Evolutionary conservation across 140 eudicot species (phyloP).

Genomic region (Erigeron philadelphicus): DNA sequence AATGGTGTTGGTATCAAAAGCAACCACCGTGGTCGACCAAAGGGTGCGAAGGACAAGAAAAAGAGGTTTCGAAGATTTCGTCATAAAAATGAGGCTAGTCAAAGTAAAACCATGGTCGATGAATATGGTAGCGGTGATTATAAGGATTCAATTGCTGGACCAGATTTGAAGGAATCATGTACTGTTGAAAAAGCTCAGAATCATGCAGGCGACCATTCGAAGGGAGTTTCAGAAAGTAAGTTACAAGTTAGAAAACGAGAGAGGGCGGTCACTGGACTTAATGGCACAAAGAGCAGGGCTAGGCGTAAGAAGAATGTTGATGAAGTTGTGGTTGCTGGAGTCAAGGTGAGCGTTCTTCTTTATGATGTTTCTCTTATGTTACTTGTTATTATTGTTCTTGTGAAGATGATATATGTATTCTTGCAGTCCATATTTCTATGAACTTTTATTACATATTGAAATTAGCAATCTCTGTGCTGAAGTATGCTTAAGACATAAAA

Average conservation of each 20-base stretch:
- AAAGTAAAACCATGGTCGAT: conserved; percentile 2
- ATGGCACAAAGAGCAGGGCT: background rate
- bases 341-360: conserved; percentile 26
- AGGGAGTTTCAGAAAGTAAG: conserved; percentile 5
- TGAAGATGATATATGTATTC: background rate
- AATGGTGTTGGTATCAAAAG: background rate
- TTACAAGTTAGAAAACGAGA: conserved; percentile 11
- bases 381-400: background rate
- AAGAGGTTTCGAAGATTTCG: background rate
- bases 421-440: background rate
- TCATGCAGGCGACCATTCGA: background rate
- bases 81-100: background rate
- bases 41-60: conserved; percentile 31
- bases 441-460: background rate
- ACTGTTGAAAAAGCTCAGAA: background rate
- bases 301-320: background rate
- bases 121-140: conserved; percentile 2
- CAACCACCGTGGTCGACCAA: conserved; percentile 21
- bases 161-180: conserved; percentile 5
- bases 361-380: background rate
- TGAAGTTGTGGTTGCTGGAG: conserved; percentile 12
- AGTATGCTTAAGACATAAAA: background rate
- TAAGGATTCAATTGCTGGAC: conserved; percentile 1
- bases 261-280: background rate
- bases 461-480: background rate